phyloP scores from a whole-genome alignment of 768 basidiomycete species.

The Amanita phalloides region DNA sequence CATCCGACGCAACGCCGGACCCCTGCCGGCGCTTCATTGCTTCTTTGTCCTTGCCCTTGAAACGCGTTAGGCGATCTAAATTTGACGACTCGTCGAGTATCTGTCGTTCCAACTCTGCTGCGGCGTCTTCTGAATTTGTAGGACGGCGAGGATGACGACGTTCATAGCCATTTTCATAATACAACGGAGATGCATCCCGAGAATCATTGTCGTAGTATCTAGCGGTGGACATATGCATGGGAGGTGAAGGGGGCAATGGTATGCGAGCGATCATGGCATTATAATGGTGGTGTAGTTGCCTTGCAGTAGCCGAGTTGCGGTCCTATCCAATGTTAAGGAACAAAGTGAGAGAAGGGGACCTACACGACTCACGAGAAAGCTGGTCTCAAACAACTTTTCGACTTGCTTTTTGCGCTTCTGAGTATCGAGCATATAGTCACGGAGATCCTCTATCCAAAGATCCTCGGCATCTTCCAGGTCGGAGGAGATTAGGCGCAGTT shows the following conservation, averaged over 20 bases:
- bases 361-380: constrained; percentile 42
- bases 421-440: constrained; percentile 60
- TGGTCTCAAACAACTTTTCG: constrained; percentile 63
- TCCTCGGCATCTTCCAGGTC: constrained; percentile 78
- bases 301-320: constrained; percentile 55
- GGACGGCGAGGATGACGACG: background rate
- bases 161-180: constrained; percentile 3
- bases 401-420: constrained; percentile 66
- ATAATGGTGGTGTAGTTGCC: constrained; percentile 49
- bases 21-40: constrained; percentile 40
- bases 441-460: constrained; percentile 62
- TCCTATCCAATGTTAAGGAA: constrained; percentile 32
- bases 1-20: constrained; percentile 40
- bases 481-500: constrained; percentile 48
- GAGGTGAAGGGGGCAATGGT: constrained; percentile 23
- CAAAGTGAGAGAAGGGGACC: background rate
- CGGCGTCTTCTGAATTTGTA: constrained; percentile 38
- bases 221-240: constrained; percentile 9
- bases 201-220: constrained; percentile 17
- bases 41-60: constrained; percentile 30
- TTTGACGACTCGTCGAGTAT: constrained; percentile 29
- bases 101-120: constrained; percentile 46
- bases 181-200: background rate
- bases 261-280: constrained; percentile 36
- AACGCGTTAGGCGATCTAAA: constrained; percentile 12